Base-by-base conservation (phyloP, 2,329 filamentous ascomycete species). In the Shiraia bambusicola region DNA sequence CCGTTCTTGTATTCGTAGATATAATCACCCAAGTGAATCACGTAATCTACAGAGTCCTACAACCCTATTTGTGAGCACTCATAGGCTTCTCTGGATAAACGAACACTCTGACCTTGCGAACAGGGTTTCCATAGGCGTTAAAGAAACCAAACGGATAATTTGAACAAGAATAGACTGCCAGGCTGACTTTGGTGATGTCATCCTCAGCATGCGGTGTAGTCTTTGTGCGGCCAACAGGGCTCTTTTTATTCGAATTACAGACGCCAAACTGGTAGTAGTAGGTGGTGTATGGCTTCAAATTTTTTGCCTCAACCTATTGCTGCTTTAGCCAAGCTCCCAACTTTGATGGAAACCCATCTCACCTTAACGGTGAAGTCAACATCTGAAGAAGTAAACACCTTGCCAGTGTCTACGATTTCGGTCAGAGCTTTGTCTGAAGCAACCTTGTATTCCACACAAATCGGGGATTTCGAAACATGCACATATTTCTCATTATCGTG, bases 361-460 rank as follows among this genome's bases (percentile, higher is more conserved):
- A 81, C 81, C 74, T 88, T 88, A 44, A 88, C 72, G 0, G 86
- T 89, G 60, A 83, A 90, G 59, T 90, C 86, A 34, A 89, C 80
- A 59, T 89, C 86, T 1, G 80, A 85, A 26, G 78, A 86, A 0
- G 86, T 89, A 58, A 82, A 87, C 1, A 77, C 83, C 26, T 69
- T 77, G 4, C 86, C 86, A 1, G 70, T 71, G 36, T 77, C 72
- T 2, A 80, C 78, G 6, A 79, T 69, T 14, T 41, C 40, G 9
- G 67, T 66, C 24, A 78, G 70, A n/a, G 70, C 64, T 35, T 73
- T 59, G 51, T 77, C 74, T 14, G 69, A 67, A 11, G 75, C 73
- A 13, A 88, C 77, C 42, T 76, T 78, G 74, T 81, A 89, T 26
- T 83, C 74, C 0, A 88, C 76, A 54, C 86, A 89, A 24, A 88